Evolutionary conservation across 805 yeast species (phyloP).

Genomic region (Soucietia sequanensis): DNA sequence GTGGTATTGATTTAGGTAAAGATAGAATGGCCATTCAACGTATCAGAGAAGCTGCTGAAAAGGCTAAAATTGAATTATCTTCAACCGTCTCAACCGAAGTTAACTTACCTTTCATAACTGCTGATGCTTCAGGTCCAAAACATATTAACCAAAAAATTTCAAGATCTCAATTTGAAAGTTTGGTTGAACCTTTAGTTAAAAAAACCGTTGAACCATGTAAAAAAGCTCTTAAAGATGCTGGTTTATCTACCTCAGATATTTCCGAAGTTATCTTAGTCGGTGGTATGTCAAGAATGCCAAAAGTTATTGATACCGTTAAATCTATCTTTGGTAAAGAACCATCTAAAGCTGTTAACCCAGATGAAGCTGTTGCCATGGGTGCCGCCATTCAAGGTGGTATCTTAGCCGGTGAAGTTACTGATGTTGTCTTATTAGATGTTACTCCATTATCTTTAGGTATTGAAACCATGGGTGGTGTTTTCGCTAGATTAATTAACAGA

Average conservation of each 20-base stretch:
- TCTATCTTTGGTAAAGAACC: slow-evolving; percentile 78
- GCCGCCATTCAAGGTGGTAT: slow-evolving; percentile 91
- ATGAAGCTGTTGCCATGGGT: slow-evolving; percentile 89
- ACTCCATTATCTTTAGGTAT: slow-evolving; percentile 88
- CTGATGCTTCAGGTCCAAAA: slow-evolving; percentile 80
- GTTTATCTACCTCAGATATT: slow-evolving; percentile 59
- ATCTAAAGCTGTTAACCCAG: slow-evolving; percentile 91
- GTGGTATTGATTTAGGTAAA: slow-evolving; percentile 60
- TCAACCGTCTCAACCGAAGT: slow-evolving; percentile 70
- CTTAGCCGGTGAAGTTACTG: slow-evolving; percentile 76
- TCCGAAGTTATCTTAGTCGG: slow-evolving; percentile 85
- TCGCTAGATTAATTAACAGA: slow-evolving; percentile 86
- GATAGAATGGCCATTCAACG: slow-evolving; percentile 83
- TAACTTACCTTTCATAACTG: slow-evolving; percentile 83
- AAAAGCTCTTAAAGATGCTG: slow-evolving; percentile 82
- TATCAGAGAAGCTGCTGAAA: slow-evolving; percentile 84
- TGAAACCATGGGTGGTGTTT: slow-evolving; percentile 97
- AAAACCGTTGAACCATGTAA: slow-evolving; percentile 74
- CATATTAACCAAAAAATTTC: slow-evolving; percentile 69
- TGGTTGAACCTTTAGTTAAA: slow-evolving; percentile 68
- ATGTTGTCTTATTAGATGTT: slow-evolving; percentile 75
- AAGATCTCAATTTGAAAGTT: slow-evolving; percentile 64
- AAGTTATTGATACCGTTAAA: slow-evolving; percentile 76
- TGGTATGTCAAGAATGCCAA: slow-evolving; percentile 93
- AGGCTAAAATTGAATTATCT: slow-evolving; percentile 84